Conservation (phyloP, 2,329 filamentous ascomycete species). For the Albifimbria verrucaria region DNA sequence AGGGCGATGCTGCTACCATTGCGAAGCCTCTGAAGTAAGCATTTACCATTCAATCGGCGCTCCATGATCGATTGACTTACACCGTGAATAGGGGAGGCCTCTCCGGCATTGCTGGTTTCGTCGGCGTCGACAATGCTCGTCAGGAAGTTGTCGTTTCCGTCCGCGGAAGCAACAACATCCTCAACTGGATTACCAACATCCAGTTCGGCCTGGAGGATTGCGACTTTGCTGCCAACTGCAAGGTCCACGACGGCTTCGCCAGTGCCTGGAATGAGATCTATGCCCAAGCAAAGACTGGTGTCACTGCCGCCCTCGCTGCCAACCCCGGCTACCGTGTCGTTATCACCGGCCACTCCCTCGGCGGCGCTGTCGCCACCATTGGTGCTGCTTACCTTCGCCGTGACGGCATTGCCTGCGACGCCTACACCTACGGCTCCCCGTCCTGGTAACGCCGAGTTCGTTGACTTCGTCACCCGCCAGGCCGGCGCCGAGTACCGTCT, state of each 20-base stretch:
- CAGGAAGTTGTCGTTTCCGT: conserved; percentile 57
- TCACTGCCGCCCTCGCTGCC: conserved; percentile 38
- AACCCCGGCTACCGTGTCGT: conserved; percentile 53
- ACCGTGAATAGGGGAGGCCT: conserved; percentile 30
- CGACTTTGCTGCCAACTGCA: conserved; percentile 35
- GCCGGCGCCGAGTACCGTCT: conserved; percentile 56
- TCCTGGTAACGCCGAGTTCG: conserved; percentile 56
- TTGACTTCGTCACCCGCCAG: conserved; percentile 51
- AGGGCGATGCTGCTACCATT: conserved; percentile 39
- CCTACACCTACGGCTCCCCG: conserved; percentile 66
- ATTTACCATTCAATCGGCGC: background rate
- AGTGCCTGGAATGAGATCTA: conserved; percentile 55
- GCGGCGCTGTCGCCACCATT: conserved; percentile 61
- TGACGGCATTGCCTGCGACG: conserved; percentile 41
- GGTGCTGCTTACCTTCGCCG: conserved; percentile 54
- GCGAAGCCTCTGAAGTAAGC: conserved; percentile 38
- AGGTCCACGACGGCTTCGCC: conserved; percentile 56
- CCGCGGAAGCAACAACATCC: conserved; percentile 55
- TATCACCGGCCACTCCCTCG: conserved; percentile 67
- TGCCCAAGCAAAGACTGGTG: conserved; percentile 33
- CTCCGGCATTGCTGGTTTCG: conserved; percentile 48
- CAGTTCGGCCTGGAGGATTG: conserved; percentile 27
- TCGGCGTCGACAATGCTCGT: conserved; percentile 45
- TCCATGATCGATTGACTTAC: conserved; percentile 9
- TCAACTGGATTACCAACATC: conserved; percentile 61